Base-by-base conservation (phyloP, 2,329 filamentous ascomycete species). In the Neonectria coccinea region DNA sequence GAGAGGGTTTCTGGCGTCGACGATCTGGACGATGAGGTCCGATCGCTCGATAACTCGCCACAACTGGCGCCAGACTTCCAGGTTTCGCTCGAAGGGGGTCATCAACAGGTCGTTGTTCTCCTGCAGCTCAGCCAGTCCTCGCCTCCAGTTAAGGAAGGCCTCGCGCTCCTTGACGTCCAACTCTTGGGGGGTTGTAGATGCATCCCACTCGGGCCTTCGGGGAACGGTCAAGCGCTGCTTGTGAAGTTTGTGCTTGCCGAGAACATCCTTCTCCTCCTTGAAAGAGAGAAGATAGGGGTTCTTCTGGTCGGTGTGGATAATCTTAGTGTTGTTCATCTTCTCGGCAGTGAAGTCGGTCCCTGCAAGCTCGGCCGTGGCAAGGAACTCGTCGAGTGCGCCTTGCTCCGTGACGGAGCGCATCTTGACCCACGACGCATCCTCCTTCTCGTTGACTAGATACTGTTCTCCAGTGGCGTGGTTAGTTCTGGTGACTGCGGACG, bases 381-480 rank as follows among this genome's bases (percentile, higher is more conserved):
- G 84, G 79, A 99, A 99, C 80, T 99, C 96, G 79, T 99, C 96
- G 67, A 99, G 89, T 48, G 94, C 94, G 71, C 91, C 94, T 81
- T 99, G 96, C 84, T 99, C 93, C 5, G 96, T 99, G 72, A 99
- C 92, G 79, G 93, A 97, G 83, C 95, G 93, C 96, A 99, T 98
- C 85, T 98, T 99, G 77, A 98, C 93, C 94, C 94, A 99, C 72
- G 93, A 87, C 39, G 95, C 96, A 82, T 98, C 94, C 78, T 97
- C 90, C 73, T 89, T 90, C 69, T 92, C 91, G 78, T 97, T 97
- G 53, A 93, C 96, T 74, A 98, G 89, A 79, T 99, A 99, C 84
- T 90, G 90, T 78, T 97, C 92, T 76, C 93, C 94, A 22, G 92
- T 93, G 27, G 88, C 85, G 74, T 94, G 89, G 78, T 94, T 89